Evolutionary conservation across 2,329 filamentous ascomycete genomes (phyloP), one percentile per base, ranked within the genome.

Genomic region (Bipolaris cookei): DNA sequence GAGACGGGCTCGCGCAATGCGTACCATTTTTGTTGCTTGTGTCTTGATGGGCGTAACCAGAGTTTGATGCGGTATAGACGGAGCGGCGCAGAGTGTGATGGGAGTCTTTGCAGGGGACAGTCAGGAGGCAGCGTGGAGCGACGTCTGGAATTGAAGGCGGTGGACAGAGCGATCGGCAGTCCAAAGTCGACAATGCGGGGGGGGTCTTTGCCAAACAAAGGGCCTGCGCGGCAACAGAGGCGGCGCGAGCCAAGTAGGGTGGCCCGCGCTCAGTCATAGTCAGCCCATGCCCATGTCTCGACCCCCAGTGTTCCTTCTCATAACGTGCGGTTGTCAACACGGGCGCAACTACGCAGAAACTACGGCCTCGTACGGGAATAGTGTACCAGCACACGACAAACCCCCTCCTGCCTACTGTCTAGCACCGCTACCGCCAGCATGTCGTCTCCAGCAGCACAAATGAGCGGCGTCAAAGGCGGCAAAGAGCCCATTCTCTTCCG

Each of bases 401-500:
- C 13, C 23, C 41, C 21, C 10, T 30, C 20, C 32, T 42, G 14
- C 25, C 30, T 32, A 48, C 32, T 42, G 14, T 32, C 30, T 23
- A 48, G 11, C 32, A 25, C 25, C 16, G 7, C 41, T 13, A 25
- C 25, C 30, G 18, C 21, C 63, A 58, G 37, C 56, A 79, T 78
- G 75, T 70, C 67, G 53, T 77, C 76, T 21, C 75, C 78, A 46
- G 72, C 69, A 45, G 64, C 55, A 38, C 61, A 66, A 38, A 61
- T 58, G 34, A 60, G 60, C 18, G 61, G 56, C 62, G 88, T 61
- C 50, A 68, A 72, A 64, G 88, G 63, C 44, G 64, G 65, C 37
- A 72, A 75, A 42, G 79, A 94, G 79, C 92, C 96, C 78, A 93
- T 98, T 78, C 92, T 91, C 45, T 99, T 98, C 80, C 90, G 91